These are phyloP conservation scores for Exserohilum turcica DNA, from an alignment of 2,329 filamentous ascomycete species.

Conservation along the genomic window DNA sequence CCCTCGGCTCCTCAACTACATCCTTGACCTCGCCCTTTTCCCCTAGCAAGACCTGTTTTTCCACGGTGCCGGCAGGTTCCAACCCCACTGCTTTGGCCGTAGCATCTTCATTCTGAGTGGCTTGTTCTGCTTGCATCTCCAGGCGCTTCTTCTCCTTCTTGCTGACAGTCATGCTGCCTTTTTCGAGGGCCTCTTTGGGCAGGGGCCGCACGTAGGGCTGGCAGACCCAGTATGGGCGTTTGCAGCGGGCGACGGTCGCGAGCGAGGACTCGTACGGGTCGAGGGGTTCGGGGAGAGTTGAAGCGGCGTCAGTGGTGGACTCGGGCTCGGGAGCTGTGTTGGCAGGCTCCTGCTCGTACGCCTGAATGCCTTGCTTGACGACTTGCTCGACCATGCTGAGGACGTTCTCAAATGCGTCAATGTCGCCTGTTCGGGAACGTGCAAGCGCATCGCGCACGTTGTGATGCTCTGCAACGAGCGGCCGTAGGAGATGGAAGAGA, in stretches of 20 bases:
- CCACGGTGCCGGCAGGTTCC: conserved; percentile 42
- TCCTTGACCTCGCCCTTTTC: conserved; percentile 16
- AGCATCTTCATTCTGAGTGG: conserved; percentile 45
- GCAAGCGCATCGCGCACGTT: conserved; percentile 86
- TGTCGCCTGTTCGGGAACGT: conserved; percentile 68
- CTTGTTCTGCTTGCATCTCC: conserved; percentile 50
- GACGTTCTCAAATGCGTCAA: conserved; percentile 77
- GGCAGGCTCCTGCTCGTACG: conserved; percentile 59
- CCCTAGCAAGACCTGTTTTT: conserved; percentile 57
- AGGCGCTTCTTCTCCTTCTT: conserved; percentile 64
- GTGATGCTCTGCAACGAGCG: conserved; percentile 79
- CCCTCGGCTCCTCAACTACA: conserved; percentile 50
- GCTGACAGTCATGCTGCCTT: conserved; percentile 74
- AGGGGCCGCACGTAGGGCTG: conserved; percentile 86
- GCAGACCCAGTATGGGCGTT: conserved; percentile 85
- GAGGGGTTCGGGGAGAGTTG: not conserved
- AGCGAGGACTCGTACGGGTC: conserved; percentile 62
- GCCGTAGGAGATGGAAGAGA: conserved; percentile 86
- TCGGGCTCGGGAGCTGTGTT: conserved; percentile 4
- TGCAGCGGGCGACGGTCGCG: conserved; percentile 71
- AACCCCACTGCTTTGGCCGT: conserved; percentile 28
- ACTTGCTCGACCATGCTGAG: conserved; percentile 75
- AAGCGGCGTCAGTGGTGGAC: not conserved
- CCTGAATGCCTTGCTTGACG: conserved; percentile 73
- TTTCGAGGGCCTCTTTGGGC: conserved; percentile 83